These are phyloP conservation scores for Dittrichia graveolens DNA, from an alignment of 129 eudicot species.

Conservation along the genomic window DNA sequence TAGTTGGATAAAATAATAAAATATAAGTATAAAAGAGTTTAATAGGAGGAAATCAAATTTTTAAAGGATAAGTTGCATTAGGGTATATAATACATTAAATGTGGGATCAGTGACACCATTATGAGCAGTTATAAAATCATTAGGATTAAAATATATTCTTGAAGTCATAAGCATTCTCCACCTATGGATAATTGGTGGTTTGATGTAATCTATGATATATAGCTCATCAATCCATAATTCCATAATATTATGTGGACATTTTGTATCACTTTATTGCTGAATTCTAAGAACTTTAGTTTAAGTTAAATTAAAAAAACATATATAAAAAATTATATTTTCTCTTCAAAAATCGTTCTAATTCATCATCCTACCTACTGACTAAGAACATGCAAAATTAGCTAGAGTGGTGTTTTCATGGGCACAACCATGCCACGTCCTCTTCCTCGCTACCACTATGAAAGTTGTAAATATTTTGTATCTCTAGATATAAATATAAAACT, in stretches of 20 bases:
- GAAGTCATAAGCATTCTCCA: conserved; percentile 12
- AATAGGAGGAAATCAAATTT: too few relatives aligned
- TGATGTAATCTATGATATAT: conserved; percentile 17
- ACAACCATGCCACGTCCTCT: too few relatives aligned
- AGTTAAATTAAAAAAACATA: background rate
- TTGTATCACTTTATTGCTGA: conserved; percentile 3
- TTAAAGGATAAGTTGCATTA: background rate
- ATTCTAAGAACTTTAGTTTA: background rate
- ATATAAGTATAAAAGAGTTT: too few relatives aligned
- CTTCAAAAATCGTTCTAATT: too few relatives aligned
- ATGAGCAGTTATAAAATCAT: conserved; percentile 10
- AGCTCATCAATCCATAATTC: conserved; percentile 25
- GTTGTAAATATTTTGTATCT: too few relatives aligned
- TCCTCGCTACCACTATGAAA: too few relatives aligned
- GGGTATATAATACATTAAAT: background rate
- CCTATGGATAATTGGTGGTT: conserved; percentile 30
- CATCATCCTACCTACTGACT: too few relatives aligned
- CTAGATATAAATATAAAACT: too few relatives aligned
- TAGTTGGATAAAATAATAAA: too few relatives aligned
- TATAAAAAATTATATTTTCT: too few relatives aligned
- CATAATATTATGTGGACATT: conserved; percentile 24
- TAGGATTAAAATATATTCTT: conserved; percentile 4
- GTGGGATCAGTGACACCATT: background rate
- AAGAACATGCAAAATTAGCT: too few relatives aligned
- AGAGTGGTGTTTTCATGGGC: too few relatives aligned